Conservation (phyloP, 164 flowering plant genomes). For the Nelumbo lutea region DNA sequence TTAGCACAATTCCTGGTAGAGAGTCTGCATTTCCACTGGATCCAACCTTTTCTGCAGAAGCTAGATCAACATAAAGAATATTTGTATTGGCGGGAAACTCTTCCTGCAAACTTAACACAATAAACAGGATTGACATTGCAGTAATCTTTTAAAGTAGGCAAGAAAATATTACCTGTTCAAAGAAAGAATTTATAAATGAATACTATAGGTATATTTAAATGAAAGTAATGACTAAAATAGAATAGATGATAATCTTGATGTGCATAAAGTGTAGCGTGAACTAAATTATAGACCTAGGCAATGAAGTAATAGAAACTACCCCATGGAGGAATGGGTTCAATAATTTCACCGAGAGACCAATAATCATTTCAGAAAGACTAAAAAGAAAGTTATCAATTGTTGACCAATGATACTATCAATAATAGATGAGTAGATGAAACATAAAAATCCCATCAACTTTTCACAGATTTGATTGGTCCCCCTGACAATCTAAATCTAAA, state of each 20-base stretch:
- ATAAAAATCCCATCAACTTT: no score
- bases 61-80: slow-evolving; percentile 86
- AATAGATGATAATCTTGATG: not conserved
- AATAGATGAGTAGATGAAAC: no score
- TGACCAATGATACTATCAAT: no score
- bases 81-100: slow-evolving; percentile 97
- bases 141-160: not conserved
- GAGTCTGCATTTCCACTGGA: slow-evolving; percentile 48
- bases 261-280: not conserved
- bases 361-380: no score
- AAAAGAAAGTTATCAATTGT: no score
- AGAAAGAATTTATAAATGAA: not conserved
- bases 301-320: not conserved
- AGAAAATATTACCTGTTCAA: not conserved
- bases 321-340: not conserved
- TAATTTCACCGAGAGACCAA: not conserved
- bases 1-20: slow-evolving; percentile 92
- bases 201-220: not conserved
- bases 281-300: not conserved
- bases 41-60: slow-evolving; percentile 70
- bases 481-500: no score
- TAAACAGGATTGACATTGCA: slow-evolving; percentile 12
- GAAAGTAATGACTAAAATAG: not conserved
- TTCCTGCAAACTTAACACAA: slow-evolving; percentile 61
- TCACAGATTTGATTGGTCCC: no score